These are phyloP conservation scores for Apiospora pterosperma DNA, from an alignment of 2,329 filamentous ascomycete genomes.

Conservation along the genomic window DNA sequence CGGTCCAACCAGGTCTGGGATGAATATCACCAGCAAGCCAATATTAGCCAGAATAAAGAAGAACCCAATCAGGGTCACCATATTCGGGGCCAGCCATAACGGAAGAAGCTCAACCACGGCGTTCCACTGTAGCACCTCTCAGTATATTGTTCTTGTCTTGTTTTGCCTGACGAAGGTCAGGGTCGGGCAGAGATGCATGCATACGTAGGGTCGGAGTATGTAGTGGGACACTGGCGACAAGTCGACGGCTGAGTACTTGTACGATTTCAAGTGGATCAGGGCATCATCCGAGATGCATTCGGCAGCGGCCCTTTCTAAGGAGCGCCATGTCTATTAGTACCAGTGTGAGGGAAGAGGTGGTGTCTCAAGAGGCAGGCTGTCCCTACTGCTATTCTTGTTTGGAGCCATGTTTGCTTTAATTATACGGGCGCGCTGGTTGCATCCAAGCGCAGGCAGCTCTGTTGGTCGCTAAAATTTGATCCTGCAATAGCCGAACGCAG, in stretches of 20 bases:
- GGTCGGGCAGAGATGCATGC: constrained; percentile 37
- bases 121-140: constrained; percentile 73
- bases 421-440: not conserved
- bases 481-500: not conserved
- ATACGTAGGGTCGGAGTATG: constrained; percentile 91
- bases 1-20: constrained; percentile 88
- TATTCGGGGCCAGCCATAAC: constrained; percentile 95
- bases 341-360: not conserved
- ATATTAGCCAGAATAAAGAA: constrained; percentile 90
- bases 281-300: constrained; percentile 87
- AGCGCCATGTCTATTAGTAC: not conserved
- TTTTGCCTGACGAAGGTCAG: not conserved
- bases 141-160: constrained; percentile 12
- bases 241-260: constrained; percentile 97
- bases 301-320: constrained; percentile 52
- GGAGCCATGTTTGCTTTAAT: constrained; percentile 29
- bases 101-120: constrained; percentile 87
- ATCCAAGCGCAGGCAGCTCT: not conserved
- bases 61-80: constrained; percentile 94
- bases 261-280: constrained; percentile 84
- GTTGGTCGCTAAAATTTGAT: not conserved
- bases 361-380: not conserved
- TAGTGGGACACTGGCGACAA: constrained; percentile 92
- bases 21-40: constrained; percentile 66
- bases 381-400: constrained; percentile 31